Evolutionary conservation across 2,329 filamentous ascomycete genomes (phyloP).

Genomic region (Pestalotiopsis sp.): DNA sequence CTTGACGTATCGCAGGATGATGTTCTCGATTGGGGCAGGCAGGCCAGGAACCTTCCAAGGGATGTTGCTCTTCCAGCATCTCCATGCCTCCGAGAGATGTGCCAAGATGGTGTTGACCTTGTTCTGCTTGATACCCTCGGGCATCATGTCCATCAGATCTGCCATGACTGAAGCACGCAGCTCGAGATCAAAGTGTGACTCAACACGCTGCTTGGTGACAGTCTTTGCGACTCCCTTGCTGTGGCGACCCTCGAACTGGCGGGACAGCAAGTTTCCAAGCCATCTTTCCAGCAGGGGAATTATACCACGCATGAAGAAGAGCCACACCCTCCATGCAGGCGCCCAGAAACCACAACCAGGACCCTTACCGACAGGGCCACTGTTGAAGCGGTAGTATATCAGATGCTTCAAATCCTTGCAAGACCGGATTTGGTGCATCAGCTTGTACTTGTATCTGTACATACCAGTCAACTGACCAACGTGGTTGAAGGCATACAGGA

Average conservation of each 20-base stretch:
- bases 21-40: conserved; percentile 96
- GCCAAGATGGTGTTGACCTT: conserved; percentile 98
- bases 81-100: conserved; percentile 96
- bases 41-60: conserved; percentile 98
- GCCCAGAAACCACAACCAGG: conserved; percentile 99
- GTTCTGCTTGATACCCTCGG: conserved; percentile 98
- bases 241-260: conserved; percentile 97
- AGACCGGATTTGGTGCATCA: conserved; percentile 99
- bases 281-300: conserved; percentile 95
- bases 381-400: conserved; percentile 99
- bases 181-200: conserved; percentile 97
- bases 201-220: conserved; percentile 97
- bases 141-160: conserved; percentile 99
- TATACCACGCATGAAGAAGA: conserved; percentile 99
- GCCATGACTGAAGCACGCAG: conserved; percentile 98
- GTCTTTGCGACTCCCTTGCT: conserved; percentile 99
- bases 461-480: conserved; percentile 98
- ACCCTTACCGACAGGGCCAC: conserved; percentile 93
- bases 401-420: conserved; percentile 99
- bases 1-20: conserved; percentile 97
- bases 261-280: conserved; percentile 94
- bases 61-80: conserved; percentile 99
- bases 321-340: conserved; percentile 96
- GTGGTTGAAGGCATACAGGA: conserved; percentile 99
- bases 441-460: conserved; percentile 99